These are phyloP conservation scores for Nothophoma quercina DNA, from an alignment of 2,329 filamentous ascomycete genomes.

Conservation along the genomic window DNA sequence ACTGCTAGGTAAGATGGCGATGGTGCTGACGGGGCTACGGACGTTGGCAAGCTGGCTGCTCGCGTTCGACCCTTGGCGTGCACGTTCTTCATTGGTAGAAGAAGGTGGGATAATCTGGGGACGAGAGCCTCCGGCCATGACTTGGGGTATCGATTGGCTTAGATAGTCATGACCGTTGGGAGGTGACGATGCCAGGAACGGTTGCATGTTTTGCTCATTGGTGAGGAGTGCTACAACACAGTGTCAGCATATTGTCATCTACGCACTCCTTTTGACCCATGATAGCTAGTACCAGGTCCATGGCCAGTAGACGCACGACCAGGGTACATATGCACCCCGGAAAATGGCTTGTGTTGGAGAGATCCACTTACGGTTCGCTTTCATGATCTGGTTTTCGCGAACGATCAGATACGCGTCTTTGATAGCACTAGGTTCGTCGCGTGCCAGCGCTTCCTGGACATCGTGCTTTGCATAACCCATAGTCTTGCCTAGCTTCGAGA, in stretches of 20 bases:
- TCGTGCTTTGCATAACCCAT: slow-evolving; percentile 97
- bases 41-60: slow-evolving; percentile 45
- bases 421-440: slow-evolving; percentile 94
- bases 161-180: slow-evolving; percentile 57
- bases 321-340: slow-evolving; percentile 10
- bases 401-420: slow-evolving; percentile 99
- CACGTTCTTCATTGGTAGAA: slow-evolving; percentile 48
- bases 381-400: slow-evolving; percentile 96
- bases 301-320: not conserved
- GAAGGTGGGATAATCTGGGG: slow-evolving; percentile 40
- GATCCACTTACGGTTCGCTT: slow-evolving; percentile 79
- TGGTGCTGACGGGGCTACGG: slow-evolving; percentile 71
- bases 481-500: slow-evolving; percentile 94
- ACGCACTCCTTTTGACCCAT: not conserved
- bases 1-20: slow-evolving; percentile 90
- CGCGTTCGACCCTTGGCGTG: slow-evolving; percentile 55
- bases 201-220: slow-evolving; percentile 58
- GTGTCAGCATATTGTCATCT: slow-evolving; percentile 24
- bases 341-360: slow-evolving; percentile 1
- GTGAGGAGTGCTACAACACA: slow-evolving; percentile 60
- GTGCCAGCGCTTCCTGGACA: slow-evolving; percentile 90
- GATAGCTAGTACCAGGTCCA: not conserved
- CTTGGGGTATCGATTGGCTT: slow-evolving; percentile 43
- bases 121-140: slow-evolving; percentile 41
- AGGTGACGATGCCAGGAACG: slow-evolving; percentile 64